Base-by-base conservation (phyloP, 2,329 filamentous ascomycete species). In the Trichoderma sp. region DNA sequence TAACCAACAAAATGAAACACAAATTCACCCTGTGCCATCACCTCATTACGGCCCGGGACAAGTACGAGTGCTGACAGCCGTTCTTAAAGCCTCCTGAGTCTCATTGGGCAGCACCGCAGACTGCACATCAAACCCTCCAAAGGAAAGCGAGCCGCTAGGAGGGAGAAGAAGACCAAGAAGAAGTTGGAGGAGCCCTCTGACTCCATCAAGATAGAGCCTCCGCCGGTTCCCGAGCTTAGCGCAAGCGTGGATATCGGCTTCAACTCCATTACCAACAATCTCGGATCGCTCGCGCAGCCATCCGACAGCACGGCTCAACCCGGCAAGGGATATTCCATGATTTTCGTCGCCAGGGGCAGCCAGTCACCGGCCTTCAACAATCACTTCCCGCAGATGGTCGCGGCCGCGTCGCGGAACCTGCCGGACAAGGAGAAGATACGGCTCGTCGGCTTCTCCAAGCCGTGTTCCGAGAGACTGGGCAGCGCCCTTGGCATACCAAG, bases 181-280 rank as follows among this genome's bases (percentile, higher is more conserved):
- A 52, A 58, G 15, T 24, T 62, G 10, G 41, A 63, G 28, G 62
- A 67, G 64, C 3, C 10, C 3, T n/a, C 17, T 12, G 10, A n/a
- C 5, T 50, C 52, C 54, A 55, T 64, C 28, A 67, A 66, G 47
- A 66, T 66, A 45, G 76, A 80, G 78, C 51, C 68, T 66, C 54
- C 75, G 3, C 72, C 73, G 2, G 66, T 67, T 17, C 86, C 87
- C 3, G 84, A 84, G 55, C 76, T 91, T 9, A 75, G 77, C n/a
- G 76, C 77, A 3, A 82, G 83, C 67, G 73, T 92, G 45, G 84
- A 90, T 56, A 77, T 90, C 55, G 90, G 90, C 3, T 78, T 92
- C 51, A 85, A 87, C 69, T 81, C 78, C 65, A 86, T 91, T 65
- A 88, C 85, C 5, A 82, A 85, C 19, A 80, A 79, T 56, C 80